Evolutionary conservation across 176 grass and related monocot genomes (phyloP).

Genomic region (Chrysopogon serrulatus): DNA sequence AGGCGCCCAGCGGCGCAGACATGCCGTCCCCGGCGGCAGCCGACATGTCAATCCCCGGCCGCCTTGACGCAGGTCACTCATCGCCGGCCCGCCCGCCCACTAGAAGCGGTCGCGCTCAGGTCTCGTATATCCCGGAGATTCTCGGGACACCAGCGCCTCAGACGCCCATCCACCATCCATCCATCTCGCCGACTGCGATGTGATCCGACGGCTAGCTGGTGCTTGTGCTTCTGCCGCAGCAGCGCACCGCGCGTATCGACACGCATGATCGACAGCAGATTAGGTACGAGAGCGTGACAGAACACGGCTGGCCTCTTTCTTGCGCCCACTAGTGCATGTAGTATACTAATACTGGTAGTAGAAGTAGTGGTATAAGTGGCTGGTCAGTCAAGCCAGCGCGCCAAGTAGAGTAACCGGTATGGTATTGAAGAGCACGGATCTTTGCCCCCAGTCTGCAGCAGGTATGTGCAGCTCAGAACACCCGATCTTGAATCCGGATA

Average conservation of each 20-base stretch:
- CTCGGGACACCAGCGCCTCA: neutral
- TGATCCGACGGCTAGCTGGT: neutral
- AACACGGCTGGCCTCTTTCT: neutral
- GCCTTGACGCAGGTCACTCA: neutral
- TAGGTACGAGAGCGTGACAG: neutral
- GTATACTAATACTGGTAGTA: neutral
- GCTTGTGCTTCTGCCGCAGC: neutral
- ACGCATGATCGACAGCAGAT: neutral
- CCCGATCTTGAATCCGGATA: neutral
- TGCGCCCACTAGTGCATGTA: neutral
- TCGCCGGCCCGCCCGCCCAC: neutral
- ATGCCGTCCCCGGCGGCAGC: neutral
- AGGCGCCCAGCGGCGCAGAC: neutral
- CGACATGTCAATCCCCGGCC: conserved; percentile 5
- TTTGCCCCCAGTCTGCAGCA: neutral
- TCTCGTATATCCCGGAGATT: conserved; percentile 21
- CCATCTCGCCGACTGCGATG: neutral
- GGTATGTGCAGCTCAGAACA: neutral
- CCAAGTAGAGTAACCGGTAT: neutral
- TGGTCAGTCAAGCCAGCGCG: neutral
- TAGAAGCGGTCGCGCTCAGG: conserved; percentile 15
- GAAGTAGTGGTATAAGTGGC: neutral
- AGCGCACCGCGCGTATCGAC: neutral
- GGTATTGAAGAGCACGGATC: conserved; percentile 7
- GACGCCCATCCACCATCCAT: neutral